phyloP scores from a whole-genome alignment of 768 basidiomycete genomes.

The Pleurotus cornucopiae region DNA sequence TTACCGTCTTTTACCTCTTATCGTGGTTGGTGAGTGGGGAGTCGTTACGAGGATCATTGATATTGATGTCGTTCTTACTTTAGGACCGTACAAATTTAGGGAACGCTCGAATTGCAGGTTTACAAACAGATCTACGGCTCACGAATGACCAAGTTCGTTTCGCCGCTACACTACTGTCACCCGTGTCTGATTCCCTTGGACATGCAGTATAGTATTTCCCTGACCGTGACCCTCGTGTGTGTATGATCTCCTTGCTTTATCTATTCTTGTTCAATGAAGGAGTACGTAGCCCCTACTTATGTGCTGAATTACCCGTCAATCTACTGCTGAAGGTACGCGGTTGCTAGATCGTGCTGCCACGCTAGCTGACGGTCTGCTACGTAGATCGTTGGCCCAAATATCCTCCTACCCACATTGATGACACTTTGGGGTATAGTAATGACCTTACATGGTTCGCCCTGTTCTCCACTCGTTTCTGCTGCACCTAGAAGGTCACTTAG shows the following conservation, averaged over 20 bases:
- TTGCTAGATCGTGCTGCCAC: neutral
- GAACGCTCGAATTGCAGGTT: conserved; percentile 57
- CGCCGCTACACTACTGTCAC: too few relatives aligned
- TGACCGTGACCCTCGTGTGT: conserved; percentile 37
- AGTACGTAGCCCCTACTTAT: conserved; percentile 38
- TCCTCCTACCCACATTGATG: conserved; percentile 57
- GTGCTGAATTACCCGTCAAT: conserved; percentile 59
- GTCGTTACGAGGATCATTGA: neutral
- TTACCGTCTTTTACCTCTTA: conserved; percentile 45
- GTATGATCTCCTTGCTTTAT: neutral
- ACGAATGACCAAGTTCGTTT: conserved; percentile 25
- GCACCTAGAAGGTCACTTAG: conserved; percentile 15
- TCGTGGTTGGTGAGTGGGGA: conserved; percentile 43
- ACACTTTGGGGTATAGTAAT: conserved; percentile 65
- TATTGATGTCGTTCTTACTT: neutral
- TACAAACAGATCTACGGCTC: conserved; percentile 53
- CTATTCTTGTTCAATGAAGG: neutral
- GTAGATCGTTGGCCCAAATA: conserved; percentile 48
- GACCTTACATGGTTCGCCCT: conserved; percentile 47
- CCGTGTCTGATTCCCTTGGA: neutral
- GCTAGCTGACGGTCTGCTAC: neutral
- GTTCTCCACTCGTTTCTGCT: too few relatives aligned
- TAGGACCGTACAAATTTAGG: conserved; percentile 53
- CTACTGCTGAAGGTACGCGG: conserved; percentile 46
- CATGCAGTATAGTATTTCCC: conserved; percentile 40